Conservation (phyloP, 148 eudicot genomes). For the Arctostaphylos glauca region DNA sequence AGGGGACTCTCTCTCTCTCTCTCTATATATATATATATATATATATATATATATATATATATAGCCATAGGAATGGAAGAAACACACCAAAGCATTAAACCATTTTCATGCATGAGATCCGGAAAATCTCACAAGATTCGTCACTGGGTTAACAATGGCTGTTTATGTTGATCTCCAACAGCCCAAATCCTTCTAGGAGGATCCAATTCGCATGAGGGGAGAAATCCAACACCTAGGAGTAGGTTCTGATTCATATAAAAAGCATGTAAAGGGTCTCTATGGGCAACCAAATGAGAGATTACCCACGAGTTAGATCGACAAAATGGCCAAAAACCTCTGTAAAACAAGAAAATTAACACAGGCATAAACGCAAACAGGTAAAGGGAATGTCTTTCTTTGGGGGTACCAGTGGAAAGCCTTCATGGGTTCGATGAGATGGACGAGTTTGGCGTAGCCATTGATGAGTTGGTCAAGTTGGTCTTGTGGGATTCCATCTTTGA, state of each 20-base stretch:
- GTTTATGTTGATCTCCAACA: no score
- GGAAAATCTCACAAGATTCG: no score
- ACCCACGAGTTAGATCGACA: neutral
- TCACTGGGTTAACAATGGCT: no score
- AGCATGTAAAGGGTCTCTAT: no score
- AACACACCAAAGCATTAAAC: no score
- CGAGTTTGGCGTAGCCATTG: constrained; percentile 60
- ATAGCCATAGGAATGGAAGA: no score
- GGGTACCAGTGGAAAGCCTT: constrained; percentile 60
- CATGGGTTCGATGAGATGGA: constrained; percentile 63
- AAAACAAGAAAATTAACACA: neutral
- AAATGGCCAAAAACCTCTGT: neutral
- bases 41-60: no score
- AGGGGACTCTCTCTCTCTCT: no score
- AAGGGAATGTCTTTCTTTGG: constrained; percentile 4
- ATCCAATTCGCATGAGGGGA: no score
- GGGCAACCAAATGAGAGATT: neutral
- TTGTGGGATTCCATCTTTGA: constrained; percentile 50
- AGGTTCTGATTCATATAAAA: neutral
- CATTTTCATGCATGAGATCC: no score
- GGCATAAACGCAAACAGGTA: neutral
- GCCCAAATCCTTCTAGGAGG: no score
- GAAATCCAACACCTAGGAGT: neutral
- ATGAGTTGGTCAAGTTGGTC: constrained; percentile 51
- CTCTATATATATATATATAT: no score